Conservation (phyloP, 768 basidiomycete genomes). For the Ephemerocybe angulata region DNA sequence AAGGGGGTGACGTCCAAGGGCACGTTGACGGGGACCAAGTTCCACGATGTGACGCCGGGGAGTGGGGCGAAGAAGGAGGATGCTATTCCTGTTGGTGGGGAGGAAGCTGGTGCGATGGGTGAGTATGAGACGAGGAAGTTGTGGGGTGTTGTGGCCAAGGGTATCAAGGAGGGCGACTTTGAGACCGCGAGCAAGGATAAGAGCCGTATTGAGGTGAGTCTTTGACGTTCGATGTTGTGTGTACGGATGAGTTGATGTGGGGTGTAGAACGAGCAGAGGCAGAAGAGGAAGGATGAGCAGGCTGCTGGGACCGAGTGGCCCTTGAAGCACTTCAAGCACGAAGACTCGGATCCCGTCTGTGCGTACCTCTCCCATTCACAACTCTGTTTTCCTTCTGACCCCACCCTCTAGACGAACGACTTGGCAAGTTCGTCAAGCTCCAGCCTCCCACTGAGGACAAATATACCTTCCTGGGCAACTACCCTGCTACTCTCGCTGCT, state of each 20-base stretch:
- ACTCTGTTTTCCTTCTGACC: background rate
- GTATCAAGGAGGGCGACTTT: conserved; percentile 88
- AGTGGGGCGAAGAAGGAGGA: conserved; percentile 69
- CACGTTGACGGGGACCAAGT: conserved; percentile 37
- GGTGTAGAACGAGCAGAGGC: conserved; percentile 84
- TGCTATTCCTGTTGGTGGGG: conserved; percentile 48
- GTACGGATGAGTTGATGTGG: background rate
- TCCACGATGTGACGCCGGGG: conserved; percentile 67
- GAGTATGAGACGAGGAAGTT: conserved; percentile 84
- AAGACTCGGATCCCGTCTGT: conserved; percentile 74
- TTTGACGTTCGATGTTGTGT: background rate
- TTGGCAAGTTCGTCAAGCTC: conserved; percentile 60
- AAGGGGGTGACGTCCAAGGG: conserved; percentile 29
- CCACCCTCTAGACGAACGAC: conserved; percentile 61
- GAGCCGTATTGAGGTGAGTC: conserved; percentile 78
- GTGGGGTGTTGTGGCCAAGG: conserved; percentile 85
- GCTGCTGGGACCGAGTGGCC: conserved; percentile 71
- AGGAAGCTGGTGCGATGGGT: conserved; percentile 55
- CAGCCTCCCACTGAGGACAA: conserved; percentile 70
- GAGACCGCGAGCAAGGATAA: conserved; percentile 89
- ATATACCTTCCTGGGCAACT: conserved; percentile 68
- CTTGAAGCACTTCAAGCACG: conserved; percentile 71
- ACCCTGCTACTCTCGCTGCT: conserved; percentile 30
- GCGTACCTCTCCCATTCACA: conserved; percentile 24
- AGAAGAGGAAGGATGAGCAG: conserved; percentile 77